Evolutionary conservation across 306 rosid species (phyloP), one percentile per base, ranked within the genome.

Genomic region (Clitoria ternatea): DNA sequence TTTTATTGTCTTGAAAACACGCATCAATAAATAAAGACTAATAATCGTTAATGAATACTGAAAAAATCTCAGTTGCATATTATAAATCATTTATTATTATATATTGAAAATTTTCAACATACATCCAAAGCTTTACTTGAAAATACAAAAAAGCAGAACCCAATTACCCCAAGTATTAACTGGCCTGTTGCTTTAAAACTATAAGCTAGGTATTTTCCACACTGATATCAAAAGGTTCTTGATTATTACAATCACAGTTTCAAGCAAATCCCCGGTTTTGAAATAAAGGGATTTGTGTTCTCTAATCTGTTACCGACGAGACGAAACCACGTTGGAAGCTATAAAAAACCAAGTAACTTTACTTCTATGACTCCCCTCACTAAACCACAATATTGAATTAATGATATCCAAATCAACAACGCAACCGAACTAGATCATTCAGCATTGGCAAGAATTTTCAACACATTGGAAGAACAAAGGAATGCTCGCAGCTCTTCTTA

Each of bases 301-400:
- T n/a, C n/a, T n/a, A n/a, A n/a, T n/a, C n/a, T n/a, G n/a, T n/a
- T n/a, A n/a, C n/a, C n/a, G n/a, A n/a, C n/a, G n/a, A n/a, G n/a
- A n/a, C n/a, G n/a, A n/a, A n/a, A n/a, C n/a, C n/a, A n/a, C 55
- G 5, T 2, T 15, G 3, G 6, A 19, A 49, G 19, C 6, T 14
- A 22, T 19, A 50, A 33, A 1, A 19, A 10, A 13, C 7, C 2
- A 4, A 4, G 29, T 49, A 19, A 9, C n/a, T 36, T 47, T 9
- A 53, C 33, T 29, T 20, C 18, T 27, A 24, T 32, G 52, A 47
- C 2, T n/a, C 23, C 20, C 26, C 29, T 35, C 4, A 48, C 12
- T 22, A 61, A 61, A 73, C 53, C 78, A 35, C 77, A 23, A 39
- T 61, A 14, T 48, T 32, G 42, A 22, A 4, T 49, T 24, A 50